Base-by-base conservation (phyloP, 192 early-diverging fungal species). In the Coemansia sp. region DNA sequence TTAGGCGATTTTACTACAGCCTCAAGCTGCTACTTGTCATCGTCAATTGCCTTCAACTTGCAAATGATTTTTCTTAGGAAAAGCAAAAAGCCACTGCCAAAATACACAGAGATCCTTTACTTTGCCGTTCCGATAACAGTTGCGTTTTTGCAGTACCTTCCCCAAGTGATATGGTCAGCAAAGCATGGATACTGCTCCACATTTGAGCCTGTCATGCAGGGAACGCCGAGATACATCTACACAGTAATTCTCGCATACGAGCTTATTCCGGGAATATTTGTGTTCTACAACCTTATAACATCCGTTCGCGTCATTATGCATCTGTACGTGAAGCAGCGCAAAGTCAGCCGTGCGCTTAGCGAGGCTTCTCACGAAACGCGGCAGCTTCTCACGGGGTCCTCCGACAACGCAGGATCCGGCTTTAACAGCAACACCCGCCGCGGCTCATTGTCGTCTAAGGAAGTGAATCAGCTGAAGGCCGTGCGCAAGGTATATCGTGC, bases 31-130 rank as follows among this genome's bases (percentile, higher is more conserved):
- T 75, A 75, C n/a, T 32, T 69, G n/a, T 75, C 73, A 13, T 62
- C 68, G 1, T 51, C 73, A 0, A 70, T 75, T 39, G 73, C 73
- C 4, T 70, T 70, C 30, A 75, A 75, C 30, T 29, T 75, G 46
- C 73, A 75, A 16, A 69, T 75, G 64, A 54, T 58, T 6, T 69
- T 75, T 22, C 58, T 66, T 6, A 60, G 67, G 16, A 62, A 46
- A 8, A 66, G 62, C 18, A 55, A 42, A 23, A 32, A 34, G 13
- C 59, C 51, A 11, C 32, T 75, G 11, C 73, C 73, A 5, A 16
- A 32, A 6, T 75, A 75, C 42, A 51, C 62, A 3, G 68, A 75
- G 57, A 66, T 65, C n/a, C 45, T 75, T 29, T 75, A 75, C 34
- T 75, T 61, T 46, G 47, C 61, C 7, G 56, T 71, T 18, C 65